A percentile compares a stretch with the other conserved stretches of the same genome.
phyloP scores from a whole-genome alignment of 148 eudicot species.

The Nyssa sinensis region DNA sequence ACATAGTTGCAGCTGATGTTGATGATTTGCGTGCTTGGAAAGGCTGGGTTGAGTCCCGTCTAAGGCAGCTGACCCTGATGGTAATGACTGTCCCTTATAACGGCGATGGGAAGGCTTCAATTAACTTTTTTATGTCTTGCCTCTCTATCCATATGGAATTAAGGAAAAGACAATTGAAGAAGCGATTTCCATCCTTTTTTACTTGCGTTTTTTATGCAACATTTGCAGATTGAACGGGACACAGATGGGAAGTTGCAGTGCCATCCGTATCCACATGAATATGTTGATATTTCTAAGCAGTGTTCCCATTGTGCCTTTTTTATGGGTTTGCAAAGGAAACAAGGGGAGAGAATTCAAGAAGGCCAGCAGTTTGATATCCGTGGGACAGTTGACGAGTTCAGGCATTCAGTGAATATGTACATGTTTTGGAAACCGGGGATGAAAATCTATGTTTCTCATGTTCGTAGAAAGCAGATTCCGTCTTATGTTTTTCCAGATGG shows the following conservation, averaged over 20 bases:
- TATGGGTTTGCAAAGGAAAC: slow-evolving; percentile 73
- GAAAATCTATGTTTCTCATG: slow-evolving; percentile 66
- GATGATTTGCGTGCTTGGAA: slow-evolving; percentile 75
- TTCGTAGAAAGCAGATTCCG: slow-evolving; percentile 58
- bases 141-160: background rate
- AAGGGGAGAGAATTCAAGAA: slow-evolving; percentile 58
- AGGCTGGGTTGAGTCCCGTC: slow-evolving; percentile 84
- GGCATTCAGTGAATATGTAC: slow-evolving; percentile 45
- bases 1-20: slow-evolving; percentile 51
- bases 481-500: slow-evolving; percentile 55
- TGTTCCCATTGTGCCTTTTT: slow-evolving; percentile 63
- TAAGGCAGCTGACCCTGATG: slow-evolving; percentile 68
- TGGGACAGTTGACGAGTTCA: slow-evolving; percentile 61
- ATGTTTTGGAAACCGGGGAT: slow-evolving; percentile 67
- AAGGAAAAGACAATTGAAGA: background rate
- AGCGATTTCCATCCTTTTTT: background rate
- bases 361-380: slow-evolving; percentile 74
- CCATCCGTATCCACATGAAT: slow-evolving; percentile 64
- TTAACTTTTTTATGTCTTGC: background rate
- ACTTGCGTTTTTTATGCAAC: background rate
- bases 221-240: slow-evolving; percentile 74
- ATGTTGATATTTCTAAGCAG: slow-evolving; percentile 52
- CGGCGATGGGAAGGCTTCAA: background rate
- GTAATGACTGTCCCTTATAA: slow-evolving; percentile 29
- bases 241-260: slow-evolving; percentile 68